Base-by-base conservation (phyloP, 345 rosid genomes). In the Melaleuca alternifolia region DNA sequence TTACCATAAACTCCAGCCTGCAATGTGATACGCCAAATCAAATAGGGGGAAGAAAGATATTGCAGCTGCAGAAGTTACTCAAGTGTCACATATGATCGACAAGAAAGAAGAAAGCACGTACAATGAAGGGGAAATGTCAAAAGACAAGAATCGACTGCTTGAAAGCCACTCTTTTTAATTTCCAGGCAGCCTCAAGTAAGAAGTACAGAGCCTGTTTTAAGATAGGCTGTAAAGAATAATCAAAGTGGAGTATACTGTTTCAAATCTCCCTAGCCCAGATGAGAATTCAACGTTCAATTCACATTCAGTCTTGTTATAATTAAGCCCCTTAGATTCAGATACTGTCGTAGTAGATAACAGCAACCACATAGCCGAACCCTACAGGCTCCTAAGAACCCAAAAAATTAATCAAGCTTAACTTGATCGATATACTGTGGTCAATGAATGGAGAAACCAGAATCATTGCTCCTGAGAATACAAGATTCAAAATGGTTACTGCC, bases 1-100 rank as follows among this genome's bases (percentile, higher is more conserved):
- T 94, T 92, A 13, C 85, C 89, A 54, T 94, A 97, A 50, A 95
- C 99, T 84, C 98, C 97, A 54, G 89, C 94, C 98, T 97, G 91
- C 89, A 89, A 18, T 86, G 23, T 18, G 87, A 48, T 81, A 51
- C 33, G 2, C 18, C 33, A 85, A 11, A 37, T 61, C 46, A 53
- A 51, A 46, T 10, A 24, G 61, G 76, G 0, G 41, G 23, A 41
- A 21, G 15, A 56, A 50, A 77, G 26, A 30, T 52, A 7, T 52
- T 65, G 46, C 57, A 16, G 53, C 75, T 26, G 75, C 41, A 57
- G 44, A 84, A 84, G 51, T 46, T 11, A 57, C 12, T 84, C 76
- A 10, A 7, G 44, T 44, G 23, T 41, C 52, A 23, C 10, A 6
- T 56, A 52, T 11, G 41, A 56, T 37, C 3, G 28, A 52, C 24